Percentiles rank a stretch among this genome's conserved stretches.
Evolutionary conservation across 768 basidiomycete genomes (phyloP).

Genomic region (Suillus subaureus): DNA sequence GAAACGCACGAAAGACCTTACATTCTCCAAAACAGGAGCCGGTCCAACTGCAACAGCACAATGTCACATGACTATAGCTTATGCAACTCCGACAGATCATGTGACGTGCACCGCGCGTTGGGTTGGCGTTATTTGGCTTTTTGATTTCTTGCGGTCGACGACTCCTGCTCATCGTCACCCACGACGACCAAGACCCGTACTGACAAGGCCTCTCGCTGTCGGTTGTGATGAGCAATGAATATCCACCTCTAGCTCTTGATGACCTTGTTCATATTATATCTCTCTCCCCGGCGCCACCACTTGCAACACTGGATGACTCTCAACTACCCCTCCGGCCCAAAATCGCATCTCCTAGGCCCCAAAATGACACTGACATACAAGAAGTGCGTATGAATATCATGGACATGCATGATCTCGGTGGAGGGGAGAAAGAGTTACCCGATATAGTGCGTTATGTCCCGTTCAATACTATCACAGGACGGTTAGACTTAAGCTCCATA

Average conservation of each 20-base stretch:
- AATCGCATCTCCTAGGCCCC: constrained; percentile 36
- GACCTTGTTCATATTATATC: constrained; percentile 60
- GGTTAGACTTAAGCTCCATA: constrained; percentile 1
- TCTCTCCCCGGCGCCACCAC: constrained; percentile 45
- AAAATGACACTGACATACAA: constrained; percentile 50
- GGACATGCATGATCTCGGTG: constrained; percentile 41
- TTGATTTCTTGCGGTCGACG: constrained; percentile 28
- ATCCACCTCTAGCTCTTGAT: constrained; percentile 48
- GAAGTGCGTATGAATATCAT: constrained; percentile 49
- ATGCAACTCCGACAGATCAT: constrained; percentile 28
- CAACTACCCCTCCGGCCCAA: constrained; percentile 21
- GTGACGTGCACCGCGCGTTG: constrained; percentile 39
- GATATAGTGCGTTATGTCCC: constrained; percentile 54
- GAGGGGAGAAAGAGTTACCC: constrained; percentile 52
- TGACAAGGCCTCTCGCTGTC: constrained; percentile 9
- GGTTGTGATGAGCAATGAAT: constrained; percentile 35
- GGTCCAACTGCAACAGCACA: neutral
- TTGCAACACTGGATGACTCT: constrained; percentile 20
- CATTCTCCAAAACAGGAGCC: neutral
- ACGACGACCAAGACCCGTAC: constrained; percentile 10
- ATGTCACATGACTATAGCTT: constrained; percentile 26
- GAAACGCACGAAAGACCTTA: neutral
- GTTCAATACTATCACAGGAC: constrained; percentile 16
- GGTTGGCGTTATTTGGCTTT: constrained; percentile 39
- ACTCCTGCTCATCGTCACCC: constrained; percentile 14